Evolutionary conservation across 129 eudicot species (phyloP), one percentile per base, ranked within the genome.

Genomic region (Helianthus annuus): DNA sequence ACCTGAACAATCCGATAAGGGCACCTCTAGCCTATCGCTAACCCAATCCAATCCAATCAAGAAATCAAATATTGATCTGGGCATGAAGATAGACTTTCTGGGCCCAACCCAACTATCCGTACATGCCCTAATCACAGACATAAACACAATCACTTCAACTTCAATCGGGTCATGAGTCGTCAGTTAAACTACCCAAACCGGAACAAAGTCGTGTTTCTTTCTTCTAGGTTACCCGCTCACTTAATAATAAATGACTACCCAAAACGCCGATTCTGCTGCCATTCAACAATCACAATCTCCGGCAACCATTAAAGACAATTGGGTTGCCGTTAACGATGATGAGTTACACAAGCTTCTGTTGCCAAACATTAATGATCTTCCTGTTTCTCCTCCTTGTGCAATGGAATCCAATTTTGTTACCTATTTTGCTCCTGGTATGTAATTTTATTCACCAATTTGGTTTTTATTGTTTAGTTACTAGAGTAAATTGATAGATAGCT

Each of bases 371-470:
- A 32, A 64, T 12, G 76, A 78, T 55, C 92, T 95, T 59, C 99
- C 99, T 38, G 22, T 68, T 10, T 34, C 79, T 17, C 99, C 97
- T 45, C 86, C 96, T 58, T 80, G 95, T 34, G 87, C 90, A 40
- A 64, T 95, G 10, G 80, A 88, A 60, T 63, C 86, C 64, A 95
- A 90, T 81, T 95, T 90, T 61, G 73, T 80, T 19, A 71, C 91
- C 22, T 90, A 83, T 56, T 91, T 81, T 60, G 94, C 89, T 78
- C 83, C 91, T 45, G 99, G 99, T 95, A 71, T 53, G 45, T 58
- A 16, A 14, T 51, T 61, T 69, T 5, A 44, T 48, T 9, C 32
- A 3, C 17, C n/a, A 1, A 29, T 19, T 19, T 0, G 22, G 22
- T 12, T 24, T 29, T 1, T 1, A 58, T 24, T 51, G 10, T 42